Conservation (phyloP, 176 grass and related monocot species). For the Carex cristatella region DNA sequence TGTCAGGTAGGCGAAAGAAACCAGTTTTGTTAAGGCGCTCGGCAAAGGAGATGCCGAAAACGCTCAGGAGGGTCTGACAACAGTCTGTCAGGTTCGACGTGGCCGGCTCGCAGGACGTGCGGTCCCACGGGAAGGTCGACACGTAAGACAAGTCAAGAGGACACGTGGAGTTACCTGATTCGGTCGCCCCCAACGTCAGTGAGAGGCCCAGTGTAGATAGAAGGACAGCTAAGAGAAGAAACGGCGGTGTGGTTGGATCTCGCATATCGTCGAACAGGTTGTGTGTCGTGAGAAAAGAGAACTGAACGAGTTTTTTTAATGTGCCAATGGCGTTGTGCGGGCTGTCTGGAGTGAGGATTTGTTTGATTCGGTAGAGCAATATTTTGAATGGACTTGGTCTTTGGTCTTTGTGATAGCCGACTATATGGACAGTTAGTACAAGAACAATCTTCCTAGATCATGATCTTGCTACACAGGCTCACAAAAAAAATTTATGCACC, state of each 20-base stretch:
- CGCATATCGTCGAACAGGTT: conserved; percentile 22
- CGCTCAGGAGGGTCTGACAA: conserved; percentile 50
- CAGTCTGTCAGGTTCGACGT: conserved; percentile 48
- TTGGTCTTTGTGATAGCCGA: background rate
- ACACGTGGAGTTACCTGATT: conserved; percentile 25
- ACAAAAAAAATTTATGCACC: background rate
- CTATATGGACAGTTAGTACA: background rate
- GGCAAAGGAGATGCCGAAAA: conserved; percentile 52
- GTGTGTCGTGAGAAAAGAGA: background rate
- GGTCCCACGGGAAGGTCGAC: conserved; percentile 64
- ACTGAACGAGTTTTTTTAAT: background rate
- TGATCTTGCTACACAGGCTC: background rate
- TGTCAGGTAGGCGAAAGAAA: conserved; percentile 55
- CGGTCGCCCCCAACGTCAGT: background rate
- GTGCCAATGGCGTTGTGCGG: background rate
- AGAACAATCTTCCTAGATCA: background rate
- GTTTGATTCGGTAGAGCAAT: background rate
- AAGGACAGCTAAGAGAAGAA: conserved; percentile 10
- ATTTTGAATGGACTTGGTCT: background rate
- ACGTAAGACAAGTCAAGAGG: conserved; percentile 78
- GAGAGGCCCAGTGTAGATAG: background rate
- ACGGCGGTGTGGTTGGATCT: background rate
- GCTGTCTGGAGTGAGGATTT: background rate
- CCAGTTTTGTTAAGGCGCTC: conserved; percentile 50
- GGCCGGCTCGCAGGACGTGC: conserved; percentile 30